A percentile compares a stretch with the other conserved stretches of the same genome.
These are phyloP conservation scores for Sphaerulina populicola DNA, from an alignment of 2,329 filamentous ascomycete species.

Conservation along the genomic window DNA sequence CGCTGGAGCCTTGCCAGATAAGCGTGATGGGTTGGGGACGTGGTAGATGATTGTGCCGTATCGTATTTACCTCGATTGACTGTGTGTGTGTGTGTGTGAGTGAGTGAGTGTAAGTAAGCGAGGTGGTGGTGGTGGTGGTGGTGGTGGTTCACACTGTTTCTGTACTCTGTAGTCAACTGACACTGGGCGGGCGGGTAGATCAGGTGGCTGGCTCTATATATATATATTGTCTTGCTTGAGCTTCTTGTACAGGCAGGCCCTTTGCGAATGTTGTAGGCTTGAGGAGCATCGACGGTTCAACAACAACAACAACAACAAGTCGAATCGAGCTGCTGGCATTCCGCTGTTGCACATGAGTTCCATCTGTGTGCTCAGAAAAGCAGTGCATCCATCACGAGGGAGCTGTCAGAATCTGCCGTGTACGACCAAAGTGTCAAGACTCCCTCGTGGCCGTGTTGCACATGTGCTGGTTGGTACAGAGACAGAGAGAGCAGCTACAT, in stretches of 20 bases:
- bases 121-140: too few relatives aligned
- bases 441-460: neutral
- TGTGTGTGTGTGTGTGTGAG: too few relatives aligned
- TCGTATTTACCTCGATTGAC: neutral
- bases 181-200: too few relatives aligned
- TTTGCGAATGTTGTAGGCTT: too few relatives aligned
- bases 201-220: too few relatives aligned
- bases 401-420: conserved; percentile 1
- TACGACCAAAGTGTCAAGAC: conserved; percentile 10
- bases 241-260: too few relatives aligned
- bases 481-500: too few relatives aligned
- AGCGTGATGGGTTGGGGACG: conserved; percentile 7
- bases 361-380: neutral
- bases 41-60: neutral
- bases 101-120: neutral
- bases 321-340: too few relatives aligned
- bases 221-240: too few relatives aligned
- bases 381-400: neutral
- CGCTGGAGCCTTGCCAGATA: conserved; percentile 10
- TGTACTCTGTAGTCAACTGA: neutral
- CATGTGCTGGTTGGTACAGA: neutral
- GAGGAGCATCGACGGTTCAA: too few relatives aligned
- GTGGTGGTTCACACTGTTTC: neutral
- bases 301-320: too few relatives aligned
- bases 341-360: too few relatives aligned